phyloP scores from a whole-genome alignment of 1,284 basidiomycete genomes.

The Salmacisia buchloeana region DNA sequence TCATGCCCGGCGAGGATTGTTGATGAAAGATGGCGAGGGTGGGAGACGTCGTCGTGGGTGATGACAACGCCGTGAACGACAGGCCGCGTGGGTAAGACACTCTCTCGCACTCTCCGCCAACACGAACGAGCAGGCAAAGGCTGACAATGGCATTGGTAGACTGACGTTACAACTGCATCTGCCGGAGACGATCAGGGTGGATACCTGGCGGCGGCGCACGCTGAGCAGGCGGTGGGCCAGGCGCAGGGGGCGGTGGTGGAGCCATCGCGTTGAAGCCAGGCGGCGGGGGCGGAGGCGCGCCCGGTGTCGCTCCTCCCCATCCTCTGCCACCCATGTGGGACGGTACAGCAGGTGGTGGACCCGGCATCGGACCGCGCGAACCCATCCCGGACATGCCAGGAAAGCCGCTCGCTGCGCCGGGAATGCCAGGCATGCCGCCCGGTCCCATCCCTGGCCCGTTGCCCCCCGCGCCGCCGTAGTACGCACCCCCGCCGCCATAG shows the following conservation, averaged over 20 bases:
- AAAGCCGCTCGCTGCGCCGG: neutral
- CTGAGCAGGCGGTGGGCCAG: neutral
- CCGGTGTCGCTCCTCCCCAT: neutral
- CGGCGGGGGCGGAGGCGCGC: neutral
- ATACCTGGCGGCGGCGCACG: constrained; percentile 3
- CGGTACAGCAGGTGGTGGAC: neutral
- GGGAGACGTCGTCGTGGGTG: too few species aligned
- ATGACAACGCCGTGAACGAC: too few species aligned
- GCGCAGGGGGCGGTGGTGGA: neutral
- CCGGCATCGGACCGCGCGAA: too few species aligned
- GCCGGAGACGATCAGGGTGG: neutral
- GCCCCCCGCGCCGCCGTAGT: neutral
- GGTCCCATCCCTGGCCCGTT: neutral
- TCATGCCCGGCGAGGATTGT: too few species aligned
- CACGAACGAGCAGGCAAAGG: too few species aligned
- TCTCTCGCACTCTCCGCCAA: too few species aligned
- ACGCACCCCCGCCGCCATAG: neutral
- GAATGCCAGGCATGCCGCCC: neutral
- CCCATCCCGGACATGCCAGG: neutral
- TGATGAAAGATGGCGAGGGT: too few species aligned
- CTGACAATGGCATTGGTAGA: too few species aligned
- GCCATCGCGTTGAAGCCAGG: constrained; percentile 6
- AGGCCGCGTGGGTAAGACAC: too few species aligned
- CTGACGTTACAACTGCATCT: neutral
- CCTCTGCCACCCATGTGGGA: neutral